Evolutionary conservation across 2,329 filamentous ascomycete species (phyloP).

Genomic region (Talaromyces sp.): DNA sequence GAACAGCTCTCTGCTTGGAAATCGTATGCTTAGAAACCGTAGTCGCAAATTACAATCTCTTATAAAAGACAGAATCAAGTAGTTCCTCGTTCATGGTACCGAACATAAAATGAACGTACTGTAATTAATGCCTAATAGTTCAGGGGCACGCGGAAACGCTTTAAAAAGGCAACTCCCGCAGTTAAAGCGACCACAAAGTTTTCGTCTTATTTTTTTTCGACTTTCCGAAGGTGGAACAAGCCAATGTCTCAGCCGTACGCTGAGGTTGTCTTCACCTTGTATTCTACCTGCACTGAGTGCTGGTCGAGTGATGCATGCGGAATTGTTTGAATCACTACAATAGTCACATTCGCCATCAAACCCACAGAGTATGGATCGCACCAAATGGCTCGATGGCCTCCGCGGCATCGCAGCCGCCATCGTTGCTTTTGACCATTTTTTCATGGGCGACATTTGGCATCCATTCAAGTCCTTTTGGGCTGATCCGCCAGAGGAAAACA

Average conservation of each 20-base stretch:
- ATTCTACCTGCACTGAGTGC: not conserved
- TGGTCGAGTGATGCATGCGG: not conserved
- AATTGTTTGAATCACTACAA: not conserved
- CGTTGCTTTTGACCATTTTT: conserved; percentile 27
- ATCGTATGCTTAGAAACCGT: too few species aligned
- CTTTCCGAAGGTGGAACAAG: not conserved
- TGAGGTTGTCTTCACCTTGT: not conserved
- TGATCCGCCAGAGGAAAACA: conserved; percentile 21
- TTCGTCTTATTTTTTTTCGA: not conserved
- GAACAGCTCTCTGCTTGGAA: not conserved
- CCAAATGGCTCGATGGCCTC: conserved; percentile 27
- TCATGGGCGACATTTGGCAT: conserved; percentile 24
- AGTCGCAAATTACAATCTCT: too few species aligned
- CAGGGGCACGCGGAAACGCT: not conserved
- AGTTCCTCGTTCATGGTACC: not conserved
- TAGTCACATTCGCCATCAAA: not conserved
- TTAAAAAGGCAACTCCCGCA: conserved; percentile 5
- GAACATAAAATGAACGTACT: too few species aligned
- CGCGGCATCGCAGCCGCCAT: conserved; percentile 28
- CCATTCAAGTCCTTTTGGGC: conserved; percentile 25
- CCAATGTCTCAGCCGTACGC: not conserved
- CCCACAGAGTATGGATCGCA: conserved; percentile 11
- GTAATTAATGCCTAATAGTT: conserved; percentile 1
- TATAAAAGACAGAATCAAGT: too few species aligned
- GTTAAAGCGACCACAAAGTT: not conserved